Percentiles rank a stretch among this genome's conserved stretches.
phyloP scores from a whole-genome alignment of 768 basidiomycete species.

The Cystofilobasidium capitatum region DNA sequence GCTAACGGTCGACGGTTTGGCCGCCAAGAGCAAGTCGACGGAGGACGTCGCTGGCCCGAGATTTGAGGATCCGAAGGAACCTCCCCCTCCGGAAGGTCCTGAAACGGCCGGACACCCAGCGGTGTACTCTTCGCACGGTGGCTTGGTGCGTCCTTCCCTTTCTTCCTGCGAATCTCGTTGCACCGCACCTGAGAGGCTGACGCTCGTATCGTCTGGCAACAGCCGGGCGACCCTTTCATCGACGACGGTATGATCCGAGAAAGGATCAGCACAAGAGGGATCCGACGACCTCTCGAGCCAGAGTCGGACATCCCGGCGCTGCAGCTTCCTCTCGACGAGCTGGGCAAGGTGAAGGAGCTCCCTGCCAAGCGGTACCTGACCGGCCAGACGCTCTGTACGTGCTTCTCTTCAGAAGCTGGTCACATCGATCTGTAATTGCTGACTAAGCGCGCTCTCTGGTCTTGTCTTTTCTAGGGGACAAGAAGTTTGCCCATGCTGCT shows the following conservation, averaged over 20 bases:
- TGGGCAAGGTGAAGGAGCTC: slow-evolving; percentile 68
- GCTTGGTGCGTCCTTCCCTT: slow-evolving; percentile 21
- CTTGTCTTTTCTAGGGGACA: slow-evolving; percentile 28
- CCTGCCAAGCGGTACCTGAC: slow-evolving; percentile 60
- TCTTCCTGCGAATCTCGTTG: slow-evolving; percentile 10
- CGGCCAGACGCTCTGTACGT: slow-evolving; percentile 37
- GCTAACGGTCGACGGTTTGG: neutral
- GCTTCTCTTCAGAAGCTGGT: neutral
- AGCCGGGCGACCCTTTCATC: slow-evolving; percentile 32
- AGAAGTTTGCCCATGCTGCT: slow-evolving; percentile 54
- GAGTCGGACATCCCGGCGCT: slow-evolving; percentile 58
- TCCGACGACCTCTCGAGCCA: slow-evolving; percentile 71
- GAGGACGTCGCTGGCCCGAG: slow-evolving; percentile 17
- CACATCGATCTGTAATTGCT: neutral
- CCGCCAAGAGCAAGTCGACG: slow-evolving; percentile 3
- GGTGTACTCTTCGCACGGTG: slow-evolving; percentile 20
- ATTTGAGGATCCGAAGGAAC: neutral
- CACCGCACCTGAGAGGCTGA: neutral
- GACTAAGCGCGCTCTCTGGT: neutral
- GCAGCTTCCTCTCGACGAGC: slow-evolving; percentile 52
- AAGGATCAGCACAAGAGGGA: slow-evolving; percentile 69
- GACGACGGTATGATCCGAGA: slow-evolving; percentile 74
- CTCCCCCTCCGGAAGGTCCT: slow-evolving; percentile 7
- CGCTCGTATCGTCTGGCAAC: neutral
- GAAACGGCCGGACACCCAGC: slow-evolving; percentile 19